Base-by-base conservation (phyloP, 106 monocot species). In the Dendrobium chrysotoxum region DNA sequence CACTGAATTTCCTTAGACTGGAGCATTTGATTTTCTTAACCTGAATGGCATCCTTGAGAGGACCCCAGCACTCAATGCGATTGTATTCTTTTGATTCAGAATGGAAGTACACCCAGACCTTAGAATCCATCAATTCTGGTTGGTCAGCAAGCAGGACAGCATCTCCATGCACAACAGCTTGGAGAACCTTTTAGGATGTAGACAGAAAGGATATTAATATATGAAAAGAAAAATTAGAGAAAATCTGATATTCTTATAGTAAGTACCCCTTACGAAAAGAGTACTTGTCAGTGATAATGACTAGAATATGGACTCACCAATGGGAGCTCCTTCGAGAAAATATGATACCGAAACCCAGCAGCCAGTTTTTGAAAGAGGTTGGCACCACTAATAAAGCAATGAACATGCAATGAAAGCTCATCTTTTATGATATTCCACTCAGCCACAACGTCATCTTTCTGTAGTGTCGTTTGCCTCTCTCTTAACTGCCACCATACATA, bases 261-360 rank as follows among this genome's bases (percentile, higher is more conserved):
- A 58, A 58, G 21, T n/a, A 58, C 21, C 20, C 3, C 2, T 58
- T 58, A 58, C 5, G 18, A 35, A 17, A 75, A 39, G 17, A 75
- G 4, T 75, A 40, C 45, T 20, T n/a, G 7, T 42, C 26, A 30
- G 46, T 45, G 66, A 77, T 38, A 1, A 44, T 78, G 25, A 35
- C 42, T 25, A 30, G 26, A 55, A 31, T 18, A 28, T 68, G 55
- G 68, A 84, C 85, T 79, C 77, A 94, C 96, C 89, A 97, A 72
- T 50, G 94, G 96, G 9, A 97, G 84, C 79, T 97, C 96, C 83
- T 97, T 97, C 30, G 86, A 92, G 90, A 97, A 97, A 72, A 94
- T 87, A 73, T 91, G 76, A 83, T 97, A 97, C 85, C 96, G 88
- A 79, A 97, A 88, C 28, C 89, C 94, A 1, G 92, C 92, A 26